Conservation (phyloP, 2,329 filamentous ascomycete genomes). For the Tolypocladium tundrense region DNA sequence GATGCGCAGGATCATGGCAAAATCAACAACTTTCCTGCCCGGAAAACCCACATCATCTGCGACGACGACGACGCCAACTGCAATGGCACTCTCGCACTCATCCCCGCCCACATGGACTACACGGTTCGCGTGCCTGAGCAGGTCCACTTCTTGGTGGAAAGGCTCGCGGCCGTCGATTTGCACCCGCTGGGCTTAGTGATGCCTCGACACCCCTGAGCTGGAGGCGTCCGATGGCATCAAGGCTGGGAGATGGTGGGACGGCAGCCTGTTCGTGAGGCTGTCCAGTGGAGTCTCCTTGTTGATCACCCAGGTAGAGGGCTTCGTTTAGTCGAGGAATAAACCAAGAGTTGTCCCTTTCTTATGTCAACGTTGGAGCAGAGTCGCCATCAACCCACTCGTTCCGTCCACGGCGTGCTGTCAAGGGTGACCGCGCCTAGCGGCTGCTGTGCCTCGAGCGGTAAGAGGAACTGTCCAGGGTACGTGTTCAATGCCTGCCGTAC, state of each 20-base stretch:
- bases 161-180: not conserved
- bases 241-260: not conserved
- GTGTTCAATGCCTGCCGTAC: constrained; percentile 24
- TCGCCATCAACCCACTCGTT: not conserved
- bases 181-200: not conserved
- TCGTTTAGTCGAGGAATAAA: not conserved
- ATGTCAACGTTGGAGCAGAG: not conserved
- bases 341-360: not conserved
- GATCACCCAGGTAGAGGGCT: not conserved
- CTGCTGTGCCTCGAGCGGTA: constrained; percentile 16
- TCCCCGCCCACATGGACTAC: not conserved
- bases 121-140: not conserved
- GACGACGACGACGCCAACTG: not conserved
- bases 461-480: constrained; percentile 6
- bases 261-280: not conserved
- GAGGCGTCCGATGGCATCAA: not conserved
- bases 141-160: not conserved
- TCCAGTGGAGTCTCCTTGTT: not conserved
- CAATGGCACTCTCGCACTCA: not conserved
- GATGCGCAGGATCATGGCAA: not conserved
- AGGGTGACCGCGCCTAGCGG: constrained; percentile 6
- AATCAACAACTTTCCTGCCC: not conserved
- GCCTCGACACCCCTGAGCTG: not conserved
- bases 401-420: not conserved
- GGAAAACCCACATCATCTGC: not conserved